These are phyloP conservation scores for Scheffersomyces segobiensis DNA, from an alignment of 1,139 yeast genomes.

Conservation along the genomic window DNA sequence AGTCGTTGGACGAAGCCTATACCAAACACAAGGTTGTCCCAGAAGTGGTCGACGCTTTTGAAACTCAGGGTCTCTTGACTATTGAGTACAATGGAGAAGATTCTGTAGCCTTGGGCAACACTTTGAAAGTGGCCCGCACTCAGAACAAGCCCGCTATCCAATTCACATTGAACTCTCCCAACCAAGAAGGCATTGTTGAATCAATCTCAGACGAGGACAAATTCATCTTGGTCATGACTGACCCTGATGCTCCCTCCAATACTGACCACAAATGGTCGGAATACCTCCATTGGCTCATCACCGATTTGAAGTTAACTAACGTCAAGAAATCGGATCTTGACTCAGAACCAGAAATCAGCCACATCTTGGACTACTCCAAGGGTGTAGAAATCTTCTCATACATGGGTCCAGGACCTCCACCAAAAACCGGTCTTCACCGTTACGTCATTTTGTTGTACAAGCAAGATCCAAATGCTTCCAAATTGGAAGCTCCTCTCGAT, in stretches of 20 bases:
- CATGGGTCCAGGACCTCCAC: constrained; percentile 84
- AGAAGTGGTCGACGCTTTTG: constrained; percentile 55
- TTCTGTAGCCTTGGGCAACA: constrained; percentile 81
- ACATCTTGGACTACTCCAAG: constrained; percentile 34
- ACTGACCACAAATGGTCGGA: constrained; percentile 87
- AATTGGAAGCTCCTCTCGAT: constrained; percentile 47
- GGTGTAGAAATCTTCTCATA: constrained; percentile 47
- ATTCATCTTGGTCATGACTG: constrained; percentile 78
- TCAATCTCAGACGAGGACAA: constrained; percentile 46
- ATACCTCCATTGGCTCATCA: constrained; percentile 72
- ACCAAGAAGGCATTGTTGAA: constrained; percentile 38
- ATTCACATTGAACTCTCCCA: constrained; percentile 58
- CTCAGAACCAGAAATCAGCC: constrained; percentile 33
- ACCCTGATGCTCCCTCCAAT: constrained; percentile 91
- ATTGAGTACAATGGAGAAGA: constrained; percentile 51
- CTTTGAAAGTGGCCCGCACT: constrained; percentile 62
- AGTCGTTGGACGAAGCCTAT: constrained; percentile 62
- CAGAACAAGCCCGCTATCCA: constrained; percentile 66
- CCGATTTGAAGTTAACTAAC: constrained; percentile 55
- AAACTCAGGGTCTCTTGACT: constrained; percentile 46
- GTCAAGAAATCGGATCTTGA: constrained; percentile 15
- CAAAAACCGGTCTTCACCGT: constrained; percentile 78
- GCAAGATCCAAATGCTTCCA: constrained; percentile 47
- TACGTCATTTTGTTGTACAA: constrained; percentile 75
- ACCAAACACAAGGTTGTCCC: constrained; percentile 63